phyloP scores from a whole-genome alignment of 768 basidiomycete genomes.

The Phylloporus sp. region DNA sequence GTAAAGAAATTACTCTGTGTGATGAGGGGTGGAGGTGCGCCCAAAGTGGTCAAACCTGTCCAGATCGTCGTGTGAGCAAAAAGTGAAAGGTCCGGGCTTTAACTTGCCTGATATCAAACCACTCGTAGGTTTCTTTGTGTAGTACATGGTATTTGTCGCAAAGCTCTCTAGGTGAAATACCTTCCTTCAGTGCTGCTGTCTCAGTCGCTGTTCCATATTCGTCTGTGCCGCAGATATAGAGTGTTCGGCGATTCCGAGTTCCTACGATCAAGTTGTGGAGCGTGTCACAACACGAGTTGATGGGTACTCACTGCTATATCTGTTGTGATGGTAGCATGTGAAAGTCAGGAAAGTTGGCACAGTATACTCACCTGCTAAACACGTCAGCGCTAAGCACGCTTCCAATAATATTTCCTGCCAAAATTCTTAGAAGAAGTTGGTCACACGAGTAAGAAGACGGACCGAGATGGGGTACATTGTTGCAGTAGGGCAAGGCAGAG shows the following conservation, averaged over 20 bases:
- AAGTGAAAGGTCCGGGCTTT: not conserved
- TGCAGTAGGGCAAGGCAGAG: conserved; percentile 93
- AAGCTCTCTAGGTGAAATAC: conserved; percentile 69
- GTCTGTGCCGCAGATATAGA: conserved; percentile 97
- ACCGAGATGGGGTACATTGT: conserved; percentile 97
- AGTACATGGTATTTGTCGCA: conserved; percentile 90
- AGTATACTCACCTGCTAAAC: conserved; percentile 72
- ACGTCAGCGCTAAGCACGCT: conserved; percentile 97
- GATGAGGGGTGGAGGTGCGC: conserved; percentile 84
- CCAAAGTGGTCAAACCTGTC: conserved; percentile 92
- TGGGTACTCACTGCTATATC: conserved; percentile 55
- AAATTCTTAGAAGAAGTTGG: conserved; percentile 1
- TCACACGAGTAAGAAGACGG: conserved; percentile 24
- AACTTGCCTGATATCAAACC: conserved; percentile 91
- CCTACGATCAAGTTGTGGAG: conserved; percentile 24
- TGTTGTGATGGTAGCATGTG: conserved; percentile 20
- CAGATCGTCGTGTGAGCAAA: not conserved
- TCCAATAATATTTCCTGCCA: conserved; percentile 82
- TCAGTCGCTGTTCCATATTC: conserved; percentile 99
- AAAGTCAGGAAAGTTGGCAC: not conserved
- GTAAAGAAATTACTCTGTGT: conserved; percentile 66
- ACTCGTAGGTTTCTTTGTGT: conserved; percentile 91
- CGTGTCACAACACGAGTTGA: not conserved
- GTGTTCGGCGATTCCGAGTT: conserved; percentile 80
- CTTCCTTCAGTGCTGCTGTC: conserved; percentile 91